These are phyloP conservation scores for Trichomonascus vanleenenianus DNA, from an alignment of 805 yeast species.

Conservation along the genomic window DNA sequence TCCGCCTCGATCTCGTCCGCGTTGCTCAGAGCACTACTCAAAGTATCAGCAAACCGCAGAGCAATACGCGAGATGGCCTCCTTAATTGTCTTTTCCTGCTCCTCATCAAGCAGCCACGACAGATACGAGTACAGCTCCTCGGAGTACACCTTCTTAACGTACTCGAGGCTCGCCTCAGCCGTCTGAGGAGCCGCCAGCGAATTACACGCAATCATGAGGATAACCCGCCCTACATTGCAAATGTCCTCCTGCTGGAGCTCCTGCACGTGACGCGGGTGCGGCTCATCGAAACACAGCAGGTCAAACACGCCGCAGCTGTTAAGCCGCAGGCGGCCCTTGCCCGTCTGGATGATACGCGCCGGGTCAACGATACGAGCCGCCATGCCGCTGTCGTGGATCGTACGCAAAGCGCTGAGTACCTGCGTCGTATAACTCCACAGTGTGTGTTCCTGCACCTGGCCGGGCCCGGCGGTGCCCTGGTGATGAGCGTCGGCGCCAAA, in stretches of 20 bases:
- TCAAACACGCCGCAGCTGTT: constrained; percentile 67
- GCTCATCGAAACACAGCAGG: constrained; percentile 38
- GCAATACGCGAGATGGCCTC: constrained; percentile 14
- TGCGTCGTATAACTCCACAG: constrained; percentile 77
- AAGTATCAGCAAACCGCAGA: constrained; percentile 16
- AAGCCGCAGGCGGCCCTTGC: constrained; percentile 61
- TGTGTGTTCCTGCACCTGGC: constrained; percentile 48
- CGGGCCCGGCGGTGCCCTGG: constrained; percentile 3
- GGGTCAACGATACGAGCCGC: constrained; percentile 56
- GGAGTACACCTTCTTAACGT: constrained; percentile 23
- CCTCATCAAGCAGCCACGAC: constrained; percentile 16
- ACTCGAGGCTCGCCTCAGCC: constrained; percentile 9
- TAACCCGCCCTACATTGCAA: constrained; percentile 47
- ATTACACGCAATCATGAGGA: constrained; percentile 44
- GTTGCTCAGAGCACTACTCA: constrained; percentile 16
- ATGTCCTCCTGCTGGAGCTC: constrained; percentile 50
- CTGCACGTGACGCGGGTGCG: constrained; percentile 7
- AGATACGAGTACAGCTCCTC: constrained; percentile 15
- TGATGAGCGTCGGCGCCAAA: constrained; percentile 32
- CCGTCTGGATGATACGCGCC: constrained; percentile 65
- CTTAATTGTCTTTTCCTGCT: constrained; percentile 3
- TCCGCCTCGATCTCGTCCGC: constrained; percentile 26
- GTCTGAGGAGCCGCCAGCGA: constrained; percentile 11
- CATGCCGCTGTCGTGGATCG: constrained; percentile 57
- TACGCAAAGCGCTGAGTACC: constrained; percentile 57